A percentile compares a stretch with the other conserved stretches of the same genome.
Conservation (phyloP, 768 basidiomycete species). For the Peribolospora baueri region DNA sequence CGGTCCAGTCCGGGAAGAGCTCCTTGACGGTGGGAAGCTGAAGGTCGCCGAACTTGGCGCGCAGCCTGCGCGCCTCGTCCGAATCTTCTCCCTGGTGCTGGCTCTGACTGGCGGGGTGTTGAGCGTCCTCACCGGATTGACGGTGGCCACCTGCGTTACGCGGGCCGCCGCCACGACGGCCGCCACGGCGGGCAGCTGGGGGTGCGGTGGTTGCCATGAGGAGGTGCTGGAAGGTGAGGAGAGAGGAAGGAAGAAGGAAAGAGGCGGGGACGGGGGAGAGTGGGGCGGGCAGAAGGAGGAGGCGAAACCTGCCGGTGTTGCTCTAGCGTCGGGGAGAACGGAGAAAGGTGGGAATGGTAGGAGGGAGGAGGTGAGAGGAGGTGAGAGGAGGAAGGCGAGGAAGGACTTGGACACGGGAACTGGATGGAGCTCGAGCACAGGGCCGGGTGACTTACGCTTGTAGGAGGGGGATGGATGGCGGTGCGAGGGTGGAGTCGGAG, state of each 20-base stretch:
- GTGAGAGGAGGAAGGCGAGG: neutral
- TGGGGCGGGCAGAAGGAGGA: too few relatives aligned
- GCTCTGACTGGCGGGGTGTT: too few relatives aligned
- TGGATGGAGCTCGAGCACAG: too few relatives aligned
- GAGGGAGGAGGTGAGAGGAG: neutral
- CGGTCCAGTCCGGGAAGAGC: conserved; percentile 12
- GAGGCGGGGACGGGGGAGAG: neutral
- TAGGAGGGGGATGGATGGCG: too few relatives aligned
- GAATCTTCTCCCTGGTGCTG: conserved; percentile 1
- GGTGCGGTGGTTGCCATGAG: neutral
- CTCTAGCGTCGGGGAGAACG: conserved; percentile 5
- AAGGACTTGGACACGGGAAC: neutral
- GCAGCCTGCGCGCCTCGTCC: conserved; percentile 8
- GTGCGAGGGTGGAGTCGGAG: too few relatives aligned
- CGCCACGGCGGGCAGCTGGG: neutral
- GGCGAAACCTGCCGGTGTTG: conserved; percentile 1
- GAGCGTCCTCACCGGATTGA: too few relatives aligned
- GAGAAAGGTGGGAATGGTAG: conserved; percentile 3
- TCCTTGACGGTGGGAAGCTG: conserved; percentile 6
- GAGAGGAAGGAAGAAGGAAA: neutral
- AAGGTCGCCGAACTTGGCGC: conserved; percentile 5
- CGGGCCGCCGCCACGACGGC: too few relatives aligned
- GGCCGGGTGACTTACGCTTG: too few relatives aligned
- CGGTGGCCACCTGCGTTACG: too few relatives aligned
- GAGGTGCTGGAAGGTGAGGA: neutral